Base-by-base conservation (phyloP, 306 rosid species). In the Cicer chorassanicum region DNA sequence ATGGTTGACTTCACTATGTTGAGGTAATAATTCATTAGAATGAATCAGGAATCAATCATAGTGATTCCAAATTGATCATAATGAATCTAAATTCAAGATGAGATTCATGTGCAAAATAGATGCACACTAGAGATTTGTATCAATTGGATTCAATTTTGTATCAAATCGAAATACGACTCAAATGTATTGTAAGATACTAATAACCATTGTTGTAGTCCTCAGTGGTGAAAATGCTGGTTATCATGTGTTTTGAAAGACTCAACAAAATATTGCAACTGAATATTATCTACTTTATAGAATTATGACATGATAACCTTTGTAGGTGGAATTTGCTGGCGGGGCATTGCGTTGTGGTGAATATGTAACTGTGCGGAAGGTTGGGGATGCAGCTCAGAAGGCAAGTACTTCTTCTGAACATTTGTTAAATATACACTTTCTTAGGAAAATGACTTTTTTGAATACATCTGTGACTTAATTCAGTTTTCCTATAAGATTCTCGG, bases 271-370 rank as follows among this genome's bases (percentile, higher is more conserved):
- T 38, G 38, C 39, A 76, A 65, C 9, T 19, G 21, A 54, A 38
- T 53, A 19, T 76, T 64, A 24, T 75, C 9, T 61, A 45, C 66
- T 64, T 59, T 9, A 62, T 53, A 42, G 39, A 54, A 43, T 18
- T 14, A 50, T 61, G 67, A 42, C 75, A 40, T 57, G 56, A 6
- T 48, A 14, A 45, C 15, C 65, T 29, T 81, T 64, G 48, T 84
- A 92, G 97, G 99, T 86, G 70, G 99, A 95, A 77, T 90, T 92
- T 81, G 86, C 93, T 10, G 86, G 87, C 6, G 96, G 96, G 55
- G 99, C 96, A 65, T 62, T 95, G 82, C 89, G 98, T n/a, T 92
- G 98, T 11, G 98, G 98, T 50, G 98, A 95, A 79, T 86, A 86
- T 36, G 97, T 95, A 78, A 95, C 99, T 24, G 39, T 92, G 42